phyloP scores from a whole-genome alignment of 2,329 filamentous ascomycete species.

The Microcyclospora tardicrescens region DNA sequence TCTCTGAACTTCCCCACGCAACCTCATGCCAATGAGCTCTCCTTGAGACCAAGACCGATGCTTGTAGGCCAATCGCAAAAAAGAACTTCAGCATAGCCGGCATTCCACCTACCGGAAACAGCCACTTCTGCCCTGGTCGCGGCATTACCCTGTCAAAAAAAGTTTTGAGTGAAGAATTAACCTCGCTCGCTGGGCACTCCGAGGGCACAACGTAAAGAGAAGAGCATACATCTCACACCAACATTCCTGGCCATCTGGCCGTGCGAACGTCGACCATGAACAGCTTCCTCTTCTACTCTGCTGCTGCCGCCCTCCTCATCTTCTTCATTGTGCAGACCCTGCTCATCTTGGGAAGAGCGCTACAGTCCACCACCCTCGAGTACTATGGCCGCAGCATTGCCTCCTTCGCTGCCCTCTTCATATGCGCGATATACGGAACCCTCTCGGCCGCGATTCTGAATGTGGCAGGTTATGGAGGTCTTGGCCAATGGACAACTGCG shows the following conservation, averaged over 20 bases:
- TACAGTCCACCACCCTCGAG: slow-evolving; percentile 27
- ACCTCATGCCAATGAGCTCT: too few species aligned
- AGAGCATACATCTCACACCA: not conserved
- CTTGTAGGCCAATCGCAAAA: too few species aligned
- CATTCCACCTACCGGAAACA: too few species aligned
- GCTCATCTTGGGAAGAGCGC: slow-evolving; percentile 19
- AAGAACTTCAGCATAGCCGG: too few species aligned
- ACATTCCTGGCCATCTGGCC: not conserved
- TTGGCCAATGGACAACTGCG: slow-evolving; percentile 74
- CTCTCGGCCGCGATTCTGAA: slow-evolving; percentile 59
- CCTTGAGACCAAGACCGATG: too few species aligned
- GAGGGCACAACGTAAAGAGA: too few species aligned
- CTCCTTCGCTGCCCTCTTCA: slow-evolving; percentile 26
- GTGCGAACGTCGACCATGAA: slow-evolving; percentile 7
- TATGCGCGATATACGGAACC: slow-evolving; percentile 57
- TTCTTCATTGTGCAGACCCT: slow-evolving; percentile 24
- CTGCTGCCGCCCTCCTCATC: slow-evolving; percentile 15
- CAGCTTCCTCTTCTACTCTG: slow-evolving; percentile 16
- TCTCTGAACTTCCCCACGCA: too few species aligned
- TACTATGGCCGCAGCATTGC: slow-evolving; percentile 54
- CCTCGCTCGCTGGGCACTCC: too few species aligned
- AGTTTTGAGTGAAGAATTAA: too few species aligned
- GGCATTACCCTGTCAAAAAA: too few species aligned
- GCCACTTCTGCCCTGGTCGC: too few species aligned
- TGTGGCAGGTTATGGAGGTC: slow-evolving; percentile 55